phyloP scores from a whole-genome alignment of 768 basidiomycete species.

The Lactarius quietus region DNA sequence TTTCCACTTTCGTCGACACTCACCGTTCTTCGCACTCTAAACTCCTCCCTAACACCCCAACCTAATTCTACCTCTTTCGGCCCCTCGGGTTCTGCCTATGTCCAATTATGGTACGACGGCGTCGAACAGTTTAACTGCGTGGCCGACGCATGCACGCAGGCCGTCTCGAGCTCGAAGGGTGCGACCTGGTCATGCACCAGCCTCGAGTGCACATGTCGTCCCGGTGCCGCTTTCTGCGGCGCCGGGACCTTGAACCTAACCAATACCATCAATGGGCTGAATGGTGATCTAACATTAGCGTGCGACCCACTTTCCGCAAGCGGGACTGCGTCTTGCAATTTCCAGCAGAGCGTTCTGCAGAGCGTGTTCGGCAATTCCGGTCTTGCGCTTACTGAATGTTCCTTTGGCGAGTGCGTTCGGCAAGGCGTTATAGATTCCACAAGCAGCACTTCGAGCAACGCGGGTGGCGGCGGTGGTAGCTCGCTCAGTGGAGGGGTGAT shows the following conservation, averaged over 20 bases:
- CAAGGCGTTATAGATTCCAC: slow-evolving; percentile 70
- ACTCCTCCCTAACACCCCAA: slow-evolving; percentile 64
- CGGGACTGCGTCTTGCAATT: slow-evolving; percentile 59
- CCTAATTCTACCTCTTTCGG: slow-evolving; percentile 62
- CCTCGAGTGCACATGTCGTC: slow-evolving; percentile 70
- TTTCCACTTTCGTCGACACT: slow-evolving; percentile 70
- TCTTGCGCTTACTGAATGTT: slow-evolving; percentile 68
- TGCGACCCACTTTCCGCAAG: slow-evolving; percentile 51
- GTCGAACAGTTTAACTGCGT: slow-evolving; percentile 86
- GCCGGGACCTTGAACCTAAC: slow-evolving; percentile 48
- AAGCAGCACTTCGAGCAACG: slow-evolving; percentile 30
- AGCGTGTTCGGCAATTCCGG: slow-evolving; percentile 70
- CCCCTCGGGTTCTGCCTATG: slow-evolving; percentile 47
- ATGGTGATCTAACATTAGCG: slow-evolving; percentile 61
- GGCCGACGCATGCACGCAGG: slow-evolving; percentile 68
- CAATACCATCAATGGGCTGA: slow-evolving; percentile 57
- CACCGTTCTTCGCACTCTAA: slow-evolving; percentile 74
- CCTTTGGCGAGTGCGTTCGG: slow-evolving; percentile 84
- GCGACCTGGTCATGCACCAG: slow-evolving; percentile 69
- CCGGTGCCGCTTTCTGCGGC: slow-evolving; percentile 74
- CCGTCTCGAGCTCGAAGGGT: slow-evolving; percentile 38
- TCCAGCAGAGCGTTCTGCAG: slow-evolving; percentile 69
- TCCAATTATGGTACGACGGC: slow-evolving; percentile 74
- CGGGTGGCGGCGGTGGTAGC: slow-evolving; percentile 32
- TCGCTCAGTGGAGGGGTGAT: slow-evolving; percentile 79